Evolutionary conservation across 768 basidiomycete species (phyloP), one percentile per base, ranked within the genome.

Genomic region (Leucocoprinus sp.): DNA sequence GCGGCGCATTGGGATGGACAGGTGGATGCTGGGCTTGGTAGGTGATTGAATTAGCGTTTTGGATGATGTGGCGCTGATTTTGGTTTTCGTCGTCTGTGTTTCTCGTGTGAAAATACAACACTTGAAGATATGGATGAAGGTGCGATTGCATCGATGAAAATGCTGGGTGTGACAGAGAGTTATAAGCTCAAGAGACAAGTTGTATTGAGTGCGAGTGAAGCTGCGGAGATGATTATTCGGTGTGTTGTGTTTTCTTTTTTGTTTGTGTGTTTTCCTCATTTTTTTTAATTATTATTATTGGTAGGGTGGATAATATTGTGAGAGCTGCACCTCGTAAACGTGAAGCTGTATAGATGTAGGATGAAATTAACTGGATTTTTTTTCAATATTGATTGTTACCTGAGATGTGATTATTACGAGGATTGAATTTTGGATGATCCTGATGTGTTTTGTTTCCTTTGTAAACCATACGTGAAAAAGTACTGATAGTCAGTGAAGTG

Each of bases 171-270:
- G 28, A 97, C 93, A 0, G 95, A 99, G 69, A 93, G 89, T 55
- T 99, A 91, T 68, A 98, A 98, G 70, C 72, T 99, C 52, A 99
- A 99, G 70, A 73, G 84, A 31, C 93, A 97, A 64, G 93, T 98
- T 1, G 84, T 99, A 3, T 66, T 88, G 37, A 95, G 91, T 57
- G 93, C 96, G 1, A 90, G 82, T 47, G 96, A 99, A 61, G 96
- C 93, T 14, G 86, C 91, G 1, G 96, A 98, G 71, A 98, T 98
- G 95, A 97, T 99, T 54, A 77, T 99, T 52, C 78, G 95, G 85
- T 87, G 65, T 21, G 78, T 62, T 39, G 29, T 17, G 33, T 45
- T 35, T 7, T 50, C 8, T 1, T 50, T 18, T 4, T n/a, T n/a
- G n/a, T n/a, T n/a, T n/a, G n/a, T 2, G 33, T 21, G 40, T 33